Base-by-base conservation (phyloP, 75 land plant genomes). In the Isoetes taiwanensis region DNA sequence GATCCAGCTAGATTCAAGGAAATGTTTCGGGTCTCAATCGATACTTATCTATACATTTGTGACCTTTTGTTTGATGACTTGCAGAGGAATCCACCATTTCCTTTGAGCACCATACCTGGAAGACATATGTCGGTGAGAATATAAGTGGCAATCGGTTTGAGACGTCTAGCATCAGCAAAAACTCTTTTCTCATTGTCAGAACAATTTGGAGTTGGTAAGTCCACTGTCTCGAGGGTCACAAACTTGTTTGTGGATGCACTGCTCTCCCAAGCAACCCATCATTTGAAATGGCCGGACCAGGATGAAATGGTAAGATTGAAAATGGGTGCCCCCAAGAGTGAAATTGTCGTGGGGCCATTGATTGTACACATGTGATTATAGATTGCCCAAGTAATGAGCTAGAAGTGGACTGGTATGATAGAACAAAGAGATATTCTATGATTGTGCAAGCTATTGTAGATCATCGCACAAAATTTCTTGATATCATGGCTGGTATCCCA, bases 391-490 rank as follows among this genome's bases (percentile, higher is more conserved):
- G 28, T 17, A 48, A 59, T 5, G 71, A 46, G 40, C 39, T 54
- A 25, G 23, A 52, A 9, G 34, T 23, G 25, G 60, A 67, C 28
- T 69, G 59, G 69, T 37, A 30, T 40, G 58, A 69, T 29, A 30
- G 35, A 3, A 43, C 31, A 14, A 34, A 56, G 34, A 66, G 40
- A 25, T 57, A 32, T 29, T 60, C 56, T 43, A 66, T 71, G 70
- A 26, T 65, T 21, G 43, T 65, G 25, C 73, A 71, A 39, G 73
- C 73, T 24, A 58, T 71, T 58, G 69, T 64, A 0, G 73, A 71
- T 31, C 30, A 64, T 14, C 35, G 55, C 11, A 28, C 50, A 19
- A 35, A 58, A 6, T 72, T 72, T 30, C 43, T 68, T 16, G 73
- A 67, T 62, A 60, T 72, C 10, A 61, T 41, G 37, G 43, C 41